Conservation (phyloP, 805 yeast genomes). For the Spencermartinsiella europaea region DNA sequence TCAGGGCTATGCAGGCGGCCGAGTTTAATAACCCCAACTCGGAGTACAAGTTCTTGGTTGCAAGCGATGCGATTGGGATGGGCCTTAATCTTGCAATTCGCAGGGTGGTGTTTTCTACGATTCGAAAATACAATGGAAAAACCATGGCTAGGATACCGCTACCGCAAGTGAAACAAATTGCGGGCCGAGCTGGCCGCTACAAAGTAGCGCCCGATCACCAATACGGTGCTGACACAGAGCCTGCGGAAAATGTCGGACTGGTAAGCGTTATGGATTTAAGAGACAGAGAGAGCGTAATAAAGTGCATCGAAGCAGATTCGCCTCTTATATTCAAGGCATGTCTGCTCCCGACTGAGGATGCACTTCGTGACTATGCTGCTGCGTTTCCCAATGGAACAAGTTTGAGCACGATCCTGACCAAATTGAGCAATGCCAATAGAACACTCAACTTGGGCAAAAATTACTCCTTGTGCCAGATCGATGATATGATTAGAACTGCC, state of each 20-base stretch:
- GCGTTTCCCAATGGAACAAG: conserved; percentile 50
- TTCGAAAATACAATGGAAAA: conserved; percentile 66
- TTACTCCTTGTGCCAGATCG: conserved; percentile 38
- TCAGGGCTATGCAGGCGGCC: conserved; percentile 76
- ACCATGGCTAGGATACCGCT: conserved; percentile 43
- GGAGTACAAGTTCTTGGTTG: conserved; percentile 74
- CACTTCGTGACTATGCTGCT: conserved; percentile 63
- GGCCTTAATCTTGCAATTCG: conserved; percentile 84
- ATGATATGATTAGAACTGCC: conserved; percentile 38
- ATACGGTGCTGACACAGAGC: conserved; percentile 10
- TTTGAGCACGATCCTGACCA: conserved; percentile 42
- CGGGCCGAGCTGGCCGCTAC: conserved; percentile 92
- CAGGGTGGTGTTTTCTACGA: conserved; percentile 68
- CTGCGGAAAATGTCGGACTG: conserved; percentile 35
- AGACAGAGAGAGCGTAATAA: conserved; percentile 43
- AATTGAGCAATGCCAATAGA: conserved; percentile 31
- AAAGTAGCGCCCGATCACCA: conserved; percentile 32
- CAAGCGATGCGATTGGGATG: conserved; percentile 98
- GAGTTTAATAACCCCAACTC: conserved; percentile 66
- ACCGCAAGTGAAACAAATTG: conserved; percentile 83
- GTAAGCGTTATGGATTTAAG: conserved; percentile 48
- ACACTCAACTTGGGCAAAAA: conserved; percentile 32
- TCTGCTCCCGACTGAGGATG: conserved; percentile 72
- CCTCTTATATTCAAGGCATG: conserved; percentile 54
- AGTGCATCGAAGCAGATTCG: conserved; percentile 48